Evolutionary conservation across 768 basidiomycete genomes (phyloP), one percentile per base, ranked within the genome.

Genomic region (Psilocybe cubensis): DNA sequence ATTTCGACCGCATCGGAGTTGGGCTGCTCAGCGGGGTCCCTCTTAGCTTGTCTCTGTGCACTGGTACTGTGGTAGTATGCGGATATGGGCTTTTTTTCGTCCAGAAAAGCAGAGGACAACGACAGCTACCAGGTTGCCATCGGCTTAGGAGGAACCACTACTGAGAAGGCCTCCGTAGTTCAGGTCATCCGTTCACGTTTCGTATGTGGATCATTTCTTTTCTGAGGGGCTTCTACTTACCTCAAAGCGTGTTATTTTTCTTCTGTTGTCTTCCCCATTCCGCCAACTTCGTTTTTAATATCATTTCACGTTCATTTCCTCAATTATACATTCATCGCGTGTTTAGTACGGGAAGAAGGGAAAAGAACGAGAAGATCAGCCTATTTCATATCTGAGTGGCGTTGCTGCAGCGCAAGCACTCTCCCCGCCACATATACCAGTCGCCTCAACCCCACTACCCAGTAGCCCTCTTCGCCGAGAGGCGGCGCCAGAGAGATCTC

Each of bases 121-220:
- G 73, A 76, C 63, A 69, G 67, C 59, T 66, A 71, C 57, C 65
- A 65, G 59, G 56, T 71, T 47, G 63, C 70, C 29, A 54, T 69
- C 46, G 65, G 66, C 41, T 63, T 69, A 21, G 60, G 63, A 28
- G 55, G 62, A 20, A 60, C 61, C 28, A 57, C 42, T 52, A 53
- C 51, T 52, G 70, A 81, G 65, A 80, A 72, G 70, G 43, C 58
- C 55, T 80, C 82, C 27, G 81, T 86, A 54, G 77, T 83, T 25
- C 76, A 80, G 58, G 82, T 83, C 66, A 83, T 85, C 50, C 82
- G 84, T 65, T 85, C 84, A 64, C 78, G 85, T 70, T 84, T 86
- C 63, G 83, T 85, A 62, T 65, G 83, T 79, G 24, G 48, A 25
- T 65, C 24, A 43, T 52, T n/a, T n/a, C 21, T 29, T 51, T 46